Percentiles rank a stretch among this genome's conserved stretches.
These are phyloP conservation scores for Endothia cerciana DNA, from an alignment of 2,329 filamentous ascomycete genomes.

Conservation along the genomic window DNA sequence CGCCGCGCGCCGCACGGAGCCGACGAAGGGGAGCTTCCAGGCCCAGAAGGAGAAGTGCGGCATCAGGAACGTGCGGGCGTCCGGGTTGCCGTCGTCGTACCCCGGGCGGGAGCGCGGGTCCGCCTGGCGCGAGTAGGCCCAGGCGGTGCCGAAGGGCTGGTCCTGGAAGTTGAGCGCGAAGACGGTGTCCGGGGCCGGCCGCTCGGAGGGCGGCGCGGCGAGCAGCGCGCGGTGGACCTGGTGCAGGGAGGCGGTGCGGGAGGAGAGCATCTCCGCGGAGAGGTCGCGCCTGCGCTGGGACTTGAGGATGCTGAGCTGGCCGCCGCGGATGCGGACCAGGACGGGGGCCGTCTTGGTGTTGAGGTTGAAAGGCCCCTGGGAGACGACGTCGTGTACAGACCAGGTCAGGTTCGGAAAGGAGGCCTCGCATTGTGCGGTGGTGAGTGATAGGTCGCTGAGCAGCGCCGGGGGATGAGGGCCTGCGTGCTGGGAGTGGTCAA, in stretches of 20 bases:
- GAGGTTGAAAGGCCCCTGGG: constrained; percentile 49
- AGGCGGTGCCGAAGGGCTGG: constrained; percentile 47
- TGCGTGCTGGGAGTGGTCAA: background rate
- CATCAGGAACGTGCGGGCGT: constrained; percentile 51
- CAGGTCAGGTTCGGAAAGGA: constrained; percentile 52
- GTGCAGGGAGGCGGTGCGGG: constrained; percentile 55
- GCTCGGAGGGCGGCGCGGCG: constrained; percentile 45
- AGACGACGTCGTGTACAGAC: constrained; percentile 50
- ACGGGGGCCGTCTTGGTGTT: constrained; percentile 42
- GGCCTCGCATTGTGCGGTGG: constrained; percentile 46
- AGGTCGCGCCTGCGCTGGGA: constrained; percentile 45
- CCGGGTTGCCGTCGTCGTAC: constrained; percentile 30
- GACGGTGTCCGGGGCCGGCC: constrained; percentile 50
- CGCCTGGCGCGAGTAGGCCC: constrained; percentile 52
- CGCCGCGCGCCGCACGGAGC: constrained; percentile 46
- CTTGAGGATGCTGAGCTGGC: constrained; percentile 50
- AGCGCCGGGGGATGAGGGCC: constrained; percentile 28
- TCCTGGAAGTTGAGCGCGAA: constrained; percentile 58
- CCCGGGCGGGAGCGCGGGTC: constrained; percentile 38
- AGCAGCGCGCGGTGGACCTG: constrained; percentile 57
- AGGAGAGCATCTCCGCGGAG: constrained; percentile 49
- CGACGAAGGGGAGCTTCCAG: constrained; percentile 56
- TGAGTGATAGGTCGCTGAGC: constrained; percentile 45
- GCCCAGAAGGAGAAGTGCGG: constrained; percentile 61
- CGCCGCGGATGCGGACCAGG: constrained; percentile 47